Evolutionary conservation across 208 protist genomes (phyloP), one percentile per base, ranked within the genome.

Genomic region (Angomonas ambiguus): DNA sequence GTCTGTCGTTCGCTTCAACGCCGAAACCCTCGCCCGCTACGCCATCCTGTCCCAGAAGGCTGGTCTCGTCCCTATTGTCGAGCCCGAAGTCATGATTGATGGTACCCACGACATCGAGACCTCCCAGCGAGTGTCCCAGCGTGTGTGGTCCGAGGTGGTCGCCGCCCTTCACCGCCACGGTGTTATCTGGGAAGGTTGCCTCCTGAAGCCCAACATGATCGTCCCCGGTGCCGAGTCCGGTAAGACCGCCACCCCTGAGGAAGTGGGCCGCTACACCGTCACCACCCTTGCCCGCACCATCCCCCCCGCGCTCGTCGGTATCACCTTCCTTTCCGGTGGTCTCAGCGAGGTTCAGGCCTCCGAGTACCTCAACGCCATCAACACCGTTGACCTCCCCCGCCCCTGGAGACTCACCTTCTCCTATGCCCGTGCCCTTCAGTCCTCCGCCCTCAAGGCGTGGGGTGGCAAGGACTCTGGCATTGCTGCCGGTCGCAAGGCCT

Each of bases 141-240:
- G 82, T 69, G 88, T 92, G 71, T 91, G 86, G 88, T 28, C 74
- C 45, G 84, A 79, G 65, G 88, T 92, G 33, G 67, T 79, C 18
- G 72, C 79, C 30, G 86, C 93, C 30, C 84, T 99, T 18, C 79
- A 95, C 61, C 87, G 95, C 56, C 92, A 98, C 78, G 82, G 98
- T 53, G 94, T 99, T 53, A 70, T 97, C 41, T 85, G 95, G 67
- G 95, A 99, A 80, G 94, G 96, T 51, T 95, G 79, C 30, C 81
- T 99, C 34, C 91, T 99, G 31, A 99, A 99, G 87, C 96, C 97
- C 72, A 98, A 98, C 84, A 99, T 99, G 97, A 88, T 98, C 28
- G 83, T 97, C 20, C 78, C 92, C 38, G 97, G 98, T 48, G 65
- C 83, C 28, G 85, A 96, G 62, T 86, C 53, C 56, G 72, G 71